Conservation (phyloP, 1,284 basidiomycete species). For the Sutorius eximius region DNA sequence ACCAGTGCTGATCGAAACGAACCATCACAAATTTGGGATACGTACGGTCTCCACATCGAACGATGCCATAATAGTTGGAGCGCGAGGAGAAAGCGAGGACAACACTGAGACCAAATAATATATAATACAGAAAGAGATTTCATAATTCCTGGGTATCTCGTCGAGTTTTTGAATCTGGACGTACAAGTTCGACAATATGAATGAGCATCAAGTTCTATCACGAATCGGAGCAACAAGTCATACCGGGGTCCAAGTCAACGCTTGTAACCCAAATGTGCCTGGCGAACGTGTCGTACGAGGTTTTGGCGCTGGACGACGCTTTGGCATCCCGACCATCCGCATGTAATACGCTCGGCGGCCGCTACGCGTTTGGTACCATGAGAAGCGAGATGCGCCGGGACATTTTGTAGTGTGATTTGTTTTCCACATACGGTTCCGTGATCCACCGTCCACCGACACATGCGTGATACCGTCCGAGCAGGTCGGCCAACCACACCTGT, state of each 20-base stretch:
- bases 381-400: slow-evolving; percentile 12
- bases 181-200: neutral
- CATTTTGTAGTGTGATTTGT: neutral
- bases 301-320: slow-evolving; percentile 19
- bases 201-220: neutral
- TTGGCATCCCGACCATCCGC: slow-evolving; percentile 22
- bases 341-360: rapidly evolving
- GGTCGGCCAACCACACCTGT: no score
- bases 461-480: neutral
- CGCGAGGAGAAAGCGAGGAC: no score
- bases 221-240: neutral
- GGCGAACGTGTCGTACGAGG: slow-evolving; percentile 23
- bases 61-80: no score
- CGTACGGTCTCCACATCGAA: neutral
- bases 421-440: slow-evolving; percentile 6
- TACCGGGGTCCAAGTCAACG: slow-evolving; percentile 13
- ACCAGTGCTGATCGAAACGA: neutral
- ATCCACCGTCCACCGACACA: slow-evolving; percentile 11
- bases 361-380: slow-evolving; percentile 6
- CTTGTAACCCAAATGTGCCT: slow-evolving; percentile 20
- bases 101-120: neutral
- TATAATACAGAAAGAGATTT: neutral
- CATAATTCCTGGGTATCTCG: neutral
- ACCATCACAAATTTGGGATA: neutral
- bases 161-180: neutral